Percentiles rank a stretch among this genome's conserved stretches.
Evolutionary conservation across 2,329 filamentous ascomycete species (phyloP).

Genomic region (Orbilia ellipsospora): DNA sequence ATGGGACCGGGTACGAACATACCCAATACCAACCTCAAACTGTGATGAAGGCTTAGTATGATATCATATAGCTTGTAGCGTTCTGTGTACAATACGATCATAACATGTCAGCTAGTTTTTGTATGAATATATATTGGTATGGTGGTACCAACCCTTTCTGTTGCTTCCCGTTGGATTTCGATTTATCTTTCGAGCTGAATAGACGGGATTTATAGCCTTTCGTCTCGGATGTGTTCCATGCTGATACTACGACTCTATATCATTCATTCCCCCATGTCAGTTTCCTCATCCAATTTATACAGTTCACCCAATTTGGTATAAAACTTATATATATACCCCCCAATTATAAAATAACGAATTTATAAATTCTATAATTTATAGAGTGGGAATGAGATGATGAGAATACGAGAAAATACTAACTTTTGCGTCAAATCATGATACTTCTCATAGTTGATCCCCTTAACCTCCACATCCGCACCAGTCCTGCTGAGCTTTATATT

Average conservation of each 20-base stretch:
- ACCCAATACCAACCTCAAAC: too few relatives aligned
- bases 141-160: background rate
- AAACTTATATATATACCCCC: too few relatives aligned
- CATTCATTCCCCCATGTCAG: too few relatives aligned
- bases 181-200: conserved; percentile 2
- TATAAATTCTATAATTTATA: too few relatives aligned
- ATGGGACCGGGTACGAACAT: too few relatives aligned
- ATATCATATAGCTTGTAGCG: conserved; percentile 3
- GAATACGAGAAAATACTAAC: conserved; percentile 5
- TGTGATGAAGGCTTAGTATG: too few relatives aligned
- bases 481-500: conserved; percentile 37
- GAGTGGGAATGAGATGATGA: too few relatives aligned
- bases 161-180: too few relatives aligned
- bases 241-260: conserved; percentile 37
- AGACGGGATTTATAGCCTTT: conserved; percentile 39
- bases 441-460: conserved; percentile 46
- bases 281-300: background rate
- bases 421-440: conserved; percentile 50
- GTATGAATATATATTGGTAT: too few relatives aligned
- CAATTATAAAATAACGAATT: too few relatives aligned
- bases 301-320: too few relatives aligned
- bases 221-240: conserved; percentile 51
- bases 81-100: background rate
- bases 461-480: conserved; percentile 45
- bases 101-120: background rate